phyloP scores from a whole-genome alignment of 345 rosid species.

The Brassica nigra region DNA sequence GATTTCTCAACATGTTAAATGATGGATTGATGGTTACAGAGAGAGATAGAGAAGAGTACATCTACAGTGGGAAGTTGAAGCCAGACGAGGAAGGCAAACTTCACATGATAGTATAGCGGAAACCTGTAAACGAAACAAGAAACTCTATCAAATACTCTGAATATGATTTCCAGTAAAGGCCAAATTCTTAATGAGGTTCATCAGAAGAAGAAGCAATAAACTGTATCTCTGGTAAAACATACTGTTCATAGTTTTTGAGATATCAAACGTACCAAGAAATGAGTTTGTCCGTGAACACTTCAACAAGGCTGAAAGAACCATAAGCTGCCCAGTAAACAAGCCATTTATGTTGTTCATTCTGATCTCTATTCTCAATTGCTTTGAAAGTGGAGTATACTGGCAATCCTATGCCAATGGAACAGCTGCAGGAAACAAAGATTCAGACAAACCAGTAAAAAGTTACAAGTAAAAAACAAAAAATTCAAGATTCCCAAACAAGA shows the following conservation, averaged over 20 bases:
- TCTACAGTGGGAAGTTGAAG: constrained; percentile 42
- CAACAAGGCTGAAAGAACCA: constrained; percentile 83
- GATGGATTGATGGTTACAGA: background rate
- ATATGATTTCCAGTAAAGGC: background rate
- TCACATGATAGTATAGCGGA: constrained; percentile 66
- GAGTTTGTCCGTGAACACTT: constrained; percentile 70
- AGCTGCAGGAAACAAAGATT: constrained; percentile 50
- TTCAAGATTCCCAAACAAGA: constrained; percentile 11
- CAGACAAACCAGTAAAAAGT: background rate
- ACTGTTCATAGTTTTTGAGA: background rate
- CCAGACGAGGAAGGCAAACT: constrained; percentile 72
- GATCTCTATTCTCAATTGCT: constrained; percentile 73
- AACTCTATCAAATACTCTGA: background rate
- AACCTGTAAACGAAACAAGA: constrained; percentile 44
- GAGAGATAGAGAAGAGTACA: constrained; percentile 25
- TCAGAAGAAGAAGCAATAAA: background rate
- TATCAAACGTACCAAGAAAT: constrained; percentile 52
- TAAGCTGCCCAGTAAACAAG: constrained; percentile 96
- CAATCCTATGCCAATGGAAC: constrained; percentile 68
- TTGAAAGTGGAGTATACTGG: constrained; percentile 89
- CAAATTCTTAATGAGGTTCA: background rate
- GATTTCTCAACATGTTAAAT: background rate
- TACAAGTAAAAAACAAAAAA: background rate
- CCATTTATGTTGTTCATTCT: constrained; percentile 66
- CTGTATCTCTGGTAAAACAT: background rate